Conservation (phyloP, 148 eudicot species). For the Fallopia convolvulus region DNA sequence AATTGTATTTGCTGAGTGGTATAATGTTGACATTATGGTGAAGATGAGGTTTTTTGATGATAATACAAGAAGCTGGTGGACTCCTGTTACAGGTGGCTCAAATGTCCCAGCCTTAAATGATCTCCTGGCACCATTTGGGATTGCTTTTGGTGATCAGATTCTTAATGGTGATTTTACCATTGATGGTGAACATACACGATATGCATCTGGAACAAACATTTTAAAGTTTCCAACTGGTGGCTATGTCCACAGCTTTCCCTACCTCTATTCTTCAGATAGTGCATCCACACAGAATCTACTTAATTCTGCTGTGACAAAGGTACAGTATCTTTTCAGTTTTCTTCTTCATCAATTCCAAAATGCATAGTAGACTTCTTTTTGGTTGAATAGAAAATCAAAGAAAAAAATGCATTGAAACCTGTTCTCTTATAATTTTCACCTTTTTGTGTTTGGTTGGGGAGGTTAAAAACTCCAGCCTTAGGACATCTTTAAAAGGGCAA, state of each 20-base stretch:
- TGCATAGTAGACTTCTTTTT: neutral
- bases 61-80: conserved; percentile 99
- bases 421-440: neutral
- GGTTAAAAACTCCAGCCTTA: neutral
- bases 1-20: conserved; percentile 95
- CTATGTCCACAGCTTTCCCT: conserved; percentile 83
- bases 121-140: conserved; percentile 89
- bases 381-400: neutral
- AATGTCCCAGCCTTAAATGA: conserved; percentile 94
- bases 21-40: conserved; percentile 90
- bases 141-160: conserved; percentile 93
- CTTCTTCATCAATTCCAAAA: neutral
- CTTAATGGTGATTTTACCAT: conserved; percentile 87
- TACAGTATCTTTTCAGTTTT: conserved; percentile 12
- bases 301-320: conserved; percentile 53
- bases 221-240: conserved; percentile 84
- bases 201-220: conserved; percentile 93
- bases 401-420: neutral
- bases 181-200: conserved; percentile 78
- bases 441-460: neutral
- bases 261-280: conserved; percentile 77
- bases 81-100: conserved; percentile 93
- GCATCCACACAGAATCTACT: conserved; percentile 72
- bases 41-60: conserved; percentile 98
- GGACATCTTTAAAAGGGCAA: too few species aligned